A percentile compares a stretch with the other conserved stretches of the same genome.
Conservation (phyloP, 345 rosid species). For the Litchi chinensis region DNA sequence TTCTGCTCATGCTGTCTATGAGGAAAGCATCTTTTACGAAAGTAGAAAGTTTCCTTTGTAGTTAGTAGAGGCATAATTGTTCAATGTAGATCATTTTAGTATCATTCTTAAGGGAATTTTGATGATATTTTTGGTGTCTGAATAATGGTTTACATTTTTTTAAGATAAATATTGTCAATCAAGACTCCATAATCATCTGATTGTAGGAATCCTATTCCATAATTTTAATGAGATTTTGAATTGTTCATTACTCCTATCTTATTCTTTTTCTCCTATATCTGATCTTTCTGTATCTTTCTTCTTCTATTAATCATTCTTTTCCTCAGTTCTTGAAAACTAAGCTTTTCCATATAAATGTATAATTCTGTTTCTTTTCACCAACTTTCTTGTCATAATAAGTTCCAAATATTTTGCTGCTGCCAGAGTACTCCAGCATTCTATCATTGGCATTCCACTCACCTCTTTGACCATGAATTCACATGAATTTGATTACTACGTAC, state of each 20-base stretch:
- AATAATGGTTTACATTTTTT: background rate
- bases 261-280: background rate
- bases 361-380: background rate
- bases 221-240: background rate
- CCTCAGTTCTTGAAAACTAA: background rate
- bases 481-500: background rate
- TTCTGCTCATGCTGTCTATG: background rate
- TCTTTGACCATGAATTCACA: background rate
- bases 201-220: too few species aligned
- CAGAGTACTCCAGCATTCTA: background rate
- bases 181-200: background rate
- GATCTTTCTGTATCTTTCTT: background rate
- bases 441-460: background rate
- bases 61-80: background rate
- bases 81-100: background rate
- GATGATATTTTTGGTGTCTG: background rate
- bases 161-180: background rate
- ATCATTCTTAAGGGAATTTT: background rate
- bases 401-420: background rate
- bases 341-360: background rate
- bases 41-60: background rate
- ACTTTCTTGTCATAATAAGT: background rate
- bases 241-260: background rate
- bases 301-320: background rate
- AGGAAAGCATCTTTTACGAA: background rate